These are phyloP conservation scores for Dentipellis sp. DNA, from an alignment of 768 basidiomycete species.

Conservation along the genomic window DNA sequence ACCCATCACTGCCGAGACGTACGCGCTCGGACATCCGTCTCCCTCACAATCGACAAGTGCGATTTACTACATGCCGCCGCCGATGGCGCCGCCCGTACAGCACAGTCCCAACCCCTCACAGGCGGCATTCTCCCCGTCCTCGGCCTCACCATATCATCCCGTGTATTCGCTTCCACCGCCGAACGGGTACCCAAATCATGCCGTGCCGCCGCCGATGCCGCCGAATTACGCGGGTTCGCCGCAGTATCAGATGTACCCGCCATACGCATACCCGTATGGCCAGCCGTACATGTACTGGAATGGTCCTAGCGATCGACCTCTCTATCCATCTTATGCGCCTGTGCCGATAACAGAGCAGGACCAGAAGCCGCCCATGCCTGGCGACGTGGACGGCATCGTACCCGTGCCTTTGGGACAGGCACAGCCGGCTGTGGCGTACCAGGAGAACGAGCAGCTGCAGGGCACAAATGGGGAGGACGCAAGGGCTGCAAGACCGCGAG, in stretches of 20 bases:
- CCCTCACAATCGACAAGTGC: not conserved
- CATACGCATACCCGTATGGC: constrained; percentile 24
- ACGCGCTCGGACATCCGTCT: constrained; percentile 9
- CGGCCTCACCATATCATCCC: constrained; percentile 14
- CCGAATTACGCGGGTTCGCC: constrained; percentile 22
- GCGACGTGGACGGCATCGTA: too few relatives aligned
- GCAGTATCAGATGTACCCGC: constrained; percentile 26
- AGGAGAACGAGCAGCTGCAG: not conserved
- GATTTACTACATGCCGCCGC: constrained; percentile 2
- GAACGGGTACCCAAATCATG: constrained; percentile 8
- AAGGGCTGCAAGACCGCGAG: constrained; percentile 1
- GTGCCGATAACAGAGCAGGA: not conserved
- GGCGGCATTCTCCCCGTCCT: constrained; percentile 12
- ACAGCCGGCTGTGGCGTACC: not conserved
- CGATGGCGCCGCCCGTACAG: constrained; percentile 5
- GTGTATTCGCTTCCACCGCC: constrained; percentile 12
- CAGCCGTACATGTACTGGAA: constrained; percentile 34
- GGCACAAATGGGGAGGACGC: not conserved
- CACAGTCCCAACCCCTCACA: constrained; percentile 10
- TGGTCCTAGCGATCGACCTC: constrained; percentile 2
- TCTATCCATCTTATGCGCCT: constrained; percentile 6
- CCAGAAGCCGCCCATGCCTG: not conserved
- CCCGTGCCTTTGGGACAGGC: constrained; percentile 6
- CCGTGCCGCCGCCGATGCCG: constrained; percentile 11
- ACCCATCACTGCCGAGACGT: constrained; percentile 8